A percentile compares a stretch with the other conserved stretches of the same genome.
Evolutionary conservation across 441 rosid species (phyloP).

Genomic region (Brassica hybrid): DNA sequence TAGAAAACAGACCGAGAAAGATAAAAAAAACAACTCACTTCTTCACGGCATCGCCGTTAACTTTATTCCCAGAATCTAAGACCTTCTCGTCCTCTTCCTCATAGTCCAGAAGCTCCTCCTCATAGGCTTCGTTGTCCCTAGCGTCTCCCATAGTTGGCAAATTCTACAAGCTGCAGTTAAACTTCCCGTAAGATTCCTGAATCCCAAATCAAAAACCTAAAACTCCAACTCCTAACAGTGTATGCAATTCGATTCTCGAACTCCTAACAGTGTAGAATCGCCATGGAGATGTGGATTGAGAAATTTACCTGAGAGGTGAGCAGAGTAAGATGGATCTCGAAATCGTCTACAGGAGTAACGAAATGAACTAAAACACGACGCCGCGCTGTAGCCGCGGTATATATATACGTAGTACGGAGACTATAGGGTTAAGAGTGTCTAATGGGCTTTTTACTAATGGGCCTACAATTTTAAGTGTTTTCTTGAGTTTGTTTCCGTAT

Average conservation of each 20-base stretch:
- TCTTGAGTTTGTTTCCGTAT: background rate
- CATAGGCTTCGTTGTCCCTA: slow-evolving; percentile 89
- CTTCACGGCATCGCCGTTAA: slow-evolving; percentile 86
- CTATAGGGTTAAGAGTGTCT: background rate
- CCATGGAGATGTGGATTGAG: background rate
- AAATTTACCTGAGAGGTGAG: too few species aligned
- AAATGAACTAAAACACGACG: background rate
- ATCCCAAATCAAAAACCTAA: background rate
- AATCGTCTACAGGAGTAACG: background rate
- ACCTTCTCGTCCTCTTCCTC: slow-evolving; percentile 97
- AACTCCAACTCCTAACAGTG: background rate
- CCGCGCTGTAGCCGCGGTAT: background rate
- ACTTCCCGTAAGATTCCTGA: background rate
- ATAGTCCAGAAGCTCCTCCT: slow-evolving; percentile 98
- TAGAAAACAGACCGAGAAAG: background rate
- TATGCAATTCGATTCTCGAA: background rate
- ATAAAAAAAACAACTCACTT: slow-evolving; percentile 56
- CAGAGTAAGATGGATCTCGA: too few species aligned
- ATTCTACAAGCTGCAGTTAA: background rate
- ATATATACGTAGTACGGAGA: too few species aligned
- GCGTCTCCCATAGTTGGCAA: slow-evolving; percentile 75
- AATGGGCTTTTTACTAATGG: background rate
- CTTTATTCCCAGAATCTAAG: slow-evolving; percentile 72
- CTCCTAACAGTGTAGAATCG: background rate
- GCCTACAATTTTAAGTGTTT: background rate